Evolutionary conservation across 176 grass and related monocot species (phyloP).

Genomic region (Carex myosuroides): DNA sequence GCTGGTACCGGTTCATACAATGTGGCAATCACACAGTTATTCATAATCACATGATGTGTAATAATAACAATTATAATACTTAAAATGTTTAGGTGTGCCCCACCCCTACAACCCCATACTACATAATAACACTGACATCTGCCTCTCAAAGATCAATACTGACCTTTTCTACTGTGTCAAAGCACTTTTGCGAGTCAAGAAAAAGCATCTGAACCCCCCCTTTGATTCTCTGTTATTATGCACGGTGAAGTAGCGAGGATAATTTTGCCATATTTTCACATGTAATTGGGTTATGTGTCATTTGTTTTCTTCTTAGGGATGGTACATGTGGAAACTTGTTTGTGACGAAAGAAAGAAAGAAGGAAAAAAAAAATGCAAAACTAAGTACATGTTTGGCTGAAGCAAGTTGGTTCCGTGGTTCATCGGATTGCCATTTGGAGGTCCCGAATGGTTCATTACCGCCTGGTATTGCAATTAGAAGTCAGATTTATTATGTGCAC

Average conservation of each 20-base stretch:
- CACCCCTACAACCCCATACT: too few species aligned
- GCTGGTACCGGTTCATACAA: not conserved
- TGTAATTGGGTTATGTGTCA: not conserved
- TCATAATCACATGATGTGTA: not conserved
- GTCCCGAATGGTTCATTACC: not conserved
- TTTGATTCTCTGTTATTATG: too few species aligned
- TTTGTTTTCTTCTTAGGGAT: not conserved
- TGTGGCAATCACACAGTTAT: not conserved
- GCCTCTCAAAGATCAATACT: too few species aligned
- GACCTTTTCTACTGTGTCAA: too few species aligned
- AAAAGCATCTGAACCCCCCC: too few species aligned
- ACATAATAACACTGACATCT: too few species aligned
- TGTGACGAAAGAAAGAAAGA: not conserved
- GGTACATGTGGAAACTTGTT: not conserved
- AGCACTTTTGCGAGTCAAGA: too few species aligned
- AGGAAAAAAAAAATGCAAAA: not conserved
- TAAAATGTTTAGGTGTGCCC: not conserved
- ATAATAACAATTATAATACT: not conserved
- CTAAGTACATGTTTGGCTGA: not conserved
- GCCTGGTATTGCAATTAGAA: not conserved
- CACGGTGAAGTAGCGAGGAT: not conserved
- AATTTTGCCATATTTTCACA: not conserved
- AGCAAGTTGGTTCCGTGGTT: too few species aligned
- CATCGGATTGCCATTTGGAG: not conserved
- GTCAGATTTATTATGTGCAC: not conserved